Evolutionary conservation across 805 yeast species (phyloP).

Genomic region (Cyberlindnera veronae): DNA sequence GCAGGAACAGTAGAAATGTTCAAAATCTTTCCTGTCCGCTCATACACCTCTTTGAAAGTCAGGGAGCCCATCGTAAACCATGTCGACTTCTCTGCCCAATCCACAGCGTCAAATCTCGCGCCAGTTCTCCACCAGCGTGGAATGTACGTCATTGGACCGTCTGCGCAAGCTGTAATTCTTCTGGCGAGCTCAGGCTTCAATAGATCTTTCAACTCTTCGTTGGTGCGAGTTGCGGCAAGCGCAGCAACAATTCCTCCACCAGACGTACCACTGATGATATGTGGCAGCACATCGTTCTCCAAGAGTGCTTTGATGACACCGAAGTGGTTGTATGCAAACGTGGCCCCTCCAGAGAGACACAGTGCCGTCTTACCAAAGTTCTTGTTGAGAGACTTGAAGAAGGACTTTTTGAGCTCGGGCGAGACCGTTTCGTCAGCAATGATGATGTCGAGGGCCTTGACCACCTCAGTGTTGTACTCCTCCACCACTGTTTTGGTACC

Average conservation of each 20-base stretch:
- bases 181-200: slow-evolving; percentile 56
- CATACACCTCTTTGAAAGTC: slow-evolving; percentile 68
- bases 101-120: slow-evolving; percentile 70
- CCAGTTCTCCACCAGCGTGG: slow-evolving; percentile 71
- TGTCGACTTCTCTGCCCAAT: slow-evolving; percentile 65
- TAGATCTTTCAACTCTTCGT: slow-evolving; percentile 56
- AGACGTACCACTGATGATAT: slow-evolving; percentile 70
- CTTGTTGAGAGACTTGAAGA: slow-evolving; percentile 55
- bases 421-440: slow-evolving; percentile 37
- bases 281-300: slow-evolving; percentile 64
- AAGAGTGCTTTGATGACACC: slow-evolving; percentile 71
- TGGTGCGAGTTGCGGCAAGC: slow-evolving; percentile 62
- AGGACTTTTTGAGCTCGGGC: slow-evolving; percentile 39
- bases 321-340: slow-evolving; percentile 73
- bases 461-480: slow-evolving; percentile 51
- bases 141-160: slow-evolving; percentile 55
- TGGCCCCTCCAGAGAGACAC: slow-evolving; percentile 76
- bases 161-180: slow-evolving; percentile 68
- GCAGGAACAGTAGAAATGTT: slow-evolving; percentile 80
- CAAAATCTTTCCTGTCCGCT: slow-evolving; percentile 64
- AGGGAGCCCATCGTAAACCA: slow-evolving; percentile 73
- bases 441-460: slow-evolving; percentile 42
- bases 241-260: slow-evolving; percentile 83
- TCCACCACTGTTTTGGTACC: slow-evolving; percentile 67
- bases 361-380: slow-evolving; percentile 72